Evolutionary conservation across 805 yeast species (phyloP).

Genomic region (Candida vartiovaarae): DNA sequence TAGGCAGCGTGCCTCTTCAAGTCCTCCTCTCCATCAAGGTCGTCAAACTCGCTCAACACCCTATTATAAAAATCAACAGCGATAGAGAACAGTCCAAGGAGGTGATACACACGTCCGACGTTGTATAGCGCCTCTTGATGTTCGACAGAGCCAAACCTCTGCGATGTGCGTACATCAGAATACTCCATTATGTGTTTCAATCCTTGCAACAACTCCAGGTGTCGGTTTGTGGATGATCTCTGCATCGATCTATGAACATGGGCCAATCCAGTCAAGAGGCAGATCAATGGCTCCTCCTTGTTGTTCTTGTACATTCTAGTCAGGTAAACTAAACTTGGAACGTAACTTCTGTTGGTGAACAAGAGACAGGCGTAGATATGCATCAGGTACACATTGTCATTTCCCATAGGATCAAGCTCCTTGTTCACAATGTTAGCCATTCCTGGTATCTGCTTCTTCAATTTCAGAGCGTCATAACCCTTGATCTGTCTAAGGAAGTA

Average conservation of each 20-base stretch:
- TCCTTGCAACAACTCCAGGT: constrained; percentile 83
- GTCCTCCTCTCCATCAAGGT: constrained; percentile 42
- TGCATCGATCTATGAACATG: constrained; percentile 91
- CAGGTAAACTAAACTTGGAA: constrained; percentile 74
- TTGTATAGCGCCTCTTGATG: constrained; percentile 77
- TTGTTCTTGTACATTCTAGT: constrained; percentile 60
- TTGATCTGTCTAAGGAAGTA: constrained; percentile 84
- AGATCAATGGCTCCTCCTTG: constrained; percentile 72
- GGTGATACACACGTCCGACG: constrained; percentile 77
- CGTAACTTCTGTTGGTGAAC: constrained; percentile 75
- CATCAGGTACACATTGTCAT: constrained; percentile 58
- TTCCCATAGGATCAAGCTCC: constrained; percentile 36
- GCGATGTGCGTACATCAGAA: constrained; percentile 38
- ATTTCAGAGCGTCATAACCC: constrained; percentile 69
- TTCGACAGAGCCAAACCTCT: constrained; percentile 35
- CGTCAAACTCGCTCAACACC: constrained; percentile 39
- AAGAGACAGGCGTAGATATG: constrained; percentile 76
- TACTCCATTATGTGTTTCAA: constrained; percentile 73
- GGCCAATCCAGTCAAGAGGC: constrained; percentile 67
- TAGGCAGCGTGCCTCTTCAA: constrained; percentile 78
- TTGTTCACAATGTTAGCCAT: constrained; percentile 67
- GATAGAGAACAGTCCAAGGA: constrained; percentile 65
- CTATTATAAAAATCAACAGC: constrained; percentile 71
- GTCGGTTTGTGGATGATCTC: constrained; percentile 78
- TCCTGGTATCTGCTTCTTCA: constrained; percentile 54